Conservation (phyloP, 352 stramenopile genomes). For the Phytophthora sansomeana region DNA sequence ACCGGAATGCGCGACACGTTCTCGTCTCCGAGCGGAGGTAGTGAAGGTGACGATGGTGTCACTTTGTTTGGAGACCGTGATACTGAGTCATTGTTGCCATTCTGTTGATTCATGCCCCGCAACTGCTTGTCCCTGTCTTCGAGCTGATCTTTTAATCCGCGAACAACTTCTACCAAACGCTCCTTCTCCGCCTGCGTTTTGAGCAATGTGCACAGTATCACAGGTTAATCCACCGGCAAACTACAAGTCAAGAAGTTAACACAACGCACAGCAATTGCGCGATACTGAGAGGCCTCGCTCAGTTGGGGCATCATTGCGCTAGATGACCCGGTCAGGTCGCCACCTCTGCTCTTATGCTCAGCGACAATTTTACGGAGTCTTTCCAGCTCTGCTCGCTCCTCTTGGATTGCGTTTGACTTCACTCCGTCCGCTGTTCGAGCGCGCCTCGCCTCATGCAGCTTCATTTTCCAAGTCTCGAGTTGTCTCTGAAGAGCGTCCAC, state of each 20-base stretch:
- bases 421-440: conserved; percentile 68
- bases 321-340: conserved; percentile 10
- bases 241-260: neutral
- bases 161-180: conserved; percentile 59
- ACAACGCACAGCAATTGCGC: conserved; percentile 53
- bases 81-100: conserved; percentile 4
- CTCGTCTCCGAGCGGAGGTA: conserved; percentile 31
- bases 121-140: conserved; percentile 72
- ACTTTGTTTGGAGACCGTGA: neutral
- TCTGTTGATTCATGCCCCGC: conserved; percentile 11
- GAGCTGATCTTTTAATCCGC: conserved; percentile 58
- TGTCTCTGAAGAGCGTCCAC: conserved; percentile 81
- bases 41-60: conserved; percentile 10
- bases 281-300: conserved; percentile 64
- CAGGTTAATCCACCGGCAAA: neutral
- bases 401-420: conserved; percentile 27
- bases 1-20: conserved; percentile 47
- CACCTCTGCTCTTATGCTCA: conserved; percentile 32
- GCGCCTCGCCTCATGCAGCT: conserved; percentile 61
- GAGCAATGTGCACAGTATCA: neutral
- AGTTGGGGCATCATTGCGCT: conserved; percentile 46
- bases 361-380: conserved; percentile 44
- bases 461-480: conserved; percentile 69
- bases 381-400: conserved; percentile 63
- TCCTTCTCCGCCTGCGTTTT: conserved; percentile 71